A percentile compares a stretch with the other conserved stretches of the same genome.
Conservation (phyloP, 2,329 filamentous ascomycete genomes). For the Huntiella bhutanensis region DNA sequence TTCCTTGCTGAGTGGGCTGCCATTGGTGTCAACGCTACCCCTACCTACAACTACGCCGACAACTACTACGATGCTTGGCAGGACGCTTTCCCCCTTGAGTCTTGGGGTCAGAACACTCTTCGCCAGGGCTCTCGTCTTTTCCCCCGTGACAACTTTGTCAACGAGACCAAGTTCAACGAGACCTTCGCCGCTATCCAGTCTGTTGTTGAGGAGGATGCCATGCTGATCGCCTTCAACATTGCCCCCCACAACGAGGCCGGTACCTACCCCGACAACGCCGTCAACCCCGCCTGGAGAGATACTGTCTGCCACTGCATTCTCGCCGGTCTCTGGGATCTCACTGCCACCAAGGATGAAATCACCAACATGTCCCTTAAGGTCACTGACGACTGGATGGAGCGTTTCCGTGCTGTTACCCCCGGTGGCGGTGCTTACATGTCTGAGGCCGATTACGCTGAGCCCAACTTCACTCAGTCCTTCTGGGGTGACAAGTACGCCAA, state of each 20-base stretch:
- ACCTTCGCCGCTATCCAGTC: conserved; percentile 17
- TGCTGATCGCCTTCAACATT: conserved; percentile 19
- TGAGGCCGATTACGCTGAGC: conserved; percentile 31
- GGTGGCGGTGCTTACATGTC: conserved; percentile 29
- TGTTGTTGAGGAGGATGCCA: conserved; percentile 20
- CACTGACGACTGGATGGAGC: conserved; percentile 13
- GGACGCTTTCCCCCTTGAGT: conserved; percentile 12
- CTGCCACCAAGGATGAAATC: background rate
- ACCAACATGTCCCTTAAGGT: conserved; percentile 13
- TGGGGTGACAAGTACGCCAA: conserved; percentile 27
- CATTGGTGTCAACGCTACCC: conserved; percentile 21
- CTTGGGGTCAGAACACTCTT: conserved; percentile 8
- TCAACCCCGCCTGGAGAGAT: conserved; percentile 27
- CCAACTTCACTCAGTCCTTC: conserved; percentile 26
- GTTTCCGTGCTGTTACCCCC: conserved; percentile 20
- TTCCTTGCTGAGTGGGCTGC: conserved; percentile 19
- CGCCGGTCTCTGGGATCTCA: conserved; percentile 13
- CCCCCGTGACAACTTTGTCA: conserved; percentile 15
- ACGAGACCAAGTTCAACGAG: conserved; percentile 14
- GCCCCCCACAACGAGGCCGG: conserved; percentile 17
- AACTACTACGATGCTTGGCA: conserved; percentile 18
- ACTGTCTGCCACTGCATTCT: conserved; percentile 19
- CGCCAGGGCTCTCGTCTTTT: conserved; percentile 18
- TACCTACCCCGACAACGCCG: conserved; percentile 17
- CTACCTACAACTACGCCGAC: conserved; percentile 14